phyloP scores from a whole-genome alignment of 176 grass and related monocot genomes.

The Raddia guianensis region DNA sequence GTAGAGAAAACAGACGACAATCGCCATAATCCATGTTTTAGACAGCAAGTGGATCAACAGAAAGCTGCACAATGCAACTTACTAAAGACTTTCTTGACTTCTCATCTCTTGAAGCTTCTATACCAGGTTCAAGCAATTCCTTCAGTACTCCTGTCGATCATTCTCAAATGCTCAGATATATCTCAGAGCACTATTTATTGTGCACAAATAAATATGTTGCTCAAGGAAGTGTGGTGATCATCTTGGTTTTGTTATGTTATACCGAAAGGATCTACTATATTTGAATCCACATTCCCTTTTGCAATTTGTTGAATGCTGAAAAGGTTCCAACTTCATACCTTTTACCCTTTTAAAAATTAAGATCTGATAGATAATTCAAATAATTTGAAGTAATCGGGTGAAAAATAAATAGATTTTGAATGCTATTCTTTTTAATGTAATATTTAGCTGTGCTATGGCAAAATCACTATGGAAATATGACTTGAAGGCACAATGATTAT shows the following conservation, averaged over 20 bases:
- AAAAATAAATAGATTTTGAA: constrained; percentile 18
- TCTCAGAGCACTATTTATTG: neutral
- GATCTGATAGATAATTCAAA: neutral
- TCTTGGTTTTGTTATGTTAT: neutral
- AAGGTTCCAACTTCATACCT: constrained; percentile 6
- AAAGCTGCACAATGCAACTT: constrained; percentile 42
- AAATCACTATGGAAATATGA: neutral
- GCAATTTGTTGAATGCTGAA: constrained; percentile 5
- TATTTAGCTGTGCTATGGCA: neutral
- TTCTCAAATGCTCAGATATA: neutral
- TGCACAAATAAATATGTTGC: neutral
- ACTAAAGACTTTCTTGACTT: constrained; percentile 39
- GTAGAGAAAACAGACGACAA: neutral
- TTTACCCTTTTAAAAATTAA: neutral
- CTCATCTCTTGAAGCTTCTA: constrained; percentile 37
- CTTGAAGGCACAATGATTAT: neutral
- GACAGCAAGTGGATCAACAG: constrained; percentile 27
- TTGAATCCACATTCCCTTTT: neutral
- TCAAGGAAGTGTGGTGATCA: neutral
- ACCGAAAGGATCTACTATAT: neutral
- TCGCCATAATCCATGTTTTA: neutral
- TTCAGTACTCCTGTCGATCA: constrained; percentile 71
- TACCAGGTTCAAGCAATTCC: constrained; percentile 46
- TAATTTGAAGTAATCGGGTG: neutral
- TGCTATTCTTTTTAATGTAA: neutral